Evolutionary conservation across 345 rosid genomes (phyloP).

Genomic region (Linum tenue): DNA sequence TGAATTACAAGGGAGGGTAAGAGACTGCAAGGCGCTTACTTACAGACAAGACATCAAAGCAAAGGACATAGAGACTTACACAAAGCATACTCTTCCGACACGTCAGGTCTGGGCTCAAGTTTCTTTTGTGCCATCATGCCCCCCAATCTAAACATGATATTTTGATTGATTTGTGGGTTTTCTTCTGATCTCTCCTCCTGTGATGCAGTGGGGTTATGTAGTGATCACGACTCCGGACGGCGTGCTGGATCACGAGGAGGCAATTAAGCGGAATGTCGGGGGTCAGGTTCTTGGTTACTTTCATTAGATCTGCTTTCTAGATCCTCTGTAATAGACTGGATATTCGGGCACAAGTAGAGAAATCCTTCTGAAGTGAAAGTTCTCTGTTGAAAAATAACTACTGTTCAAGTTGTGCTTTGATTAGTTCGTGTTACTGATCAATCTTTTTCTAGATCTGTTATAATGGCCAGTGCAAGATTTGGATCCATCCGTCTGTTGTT

Average conservation of each 20-base stretch:
- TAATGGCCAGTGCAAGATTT: too few relatives aligned
- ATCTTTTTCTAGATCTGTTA: too few relatives aligned
- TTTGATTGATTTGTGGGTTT: not conserved
- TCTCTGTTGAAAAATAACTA: not conserved
- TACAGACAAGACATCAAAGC: constrained; percentile 86
- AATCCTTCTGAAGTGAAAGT: not conserved
- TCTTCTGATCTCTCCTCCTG: not conserved
- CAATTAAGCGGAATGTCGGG: constrained; percentile 61
- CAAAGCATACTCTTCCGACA: constrained; percentile 64
- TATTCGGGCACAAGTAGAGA: constrained; percentile 32
- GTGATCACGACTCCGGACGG: constrained; percentile 88
- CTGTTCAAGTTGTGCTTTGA: not conserved
- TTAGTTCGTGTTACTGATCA: too few relatives aligned
- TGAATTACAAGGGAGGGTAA: constrained; percentile 80
- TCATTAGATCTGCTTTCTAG: constrained; percentile 29
- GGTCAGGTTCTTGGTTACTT: constrained; percentile 93
- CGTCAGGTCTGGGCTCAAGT: constrained; percentile 48
- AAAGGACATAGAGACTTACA: constrained; percentile 54
- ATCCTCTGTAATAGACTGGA: constrained; percentile 5
- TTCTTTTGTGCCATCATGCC: not conserved
- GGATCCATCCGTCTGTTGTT: too few relatives aligned
- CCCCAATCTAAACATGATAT: not conserved
- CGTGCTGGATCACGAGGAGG: constrained; percentile 92
- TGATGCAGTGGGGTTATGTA: constrained; percentile 82
- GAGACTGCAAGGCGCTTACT: constrained; percentile 71